Evolutionary conservation across 345 rosid species (phyloP).

Genomic region (Rhizophora mangle): DNA sequence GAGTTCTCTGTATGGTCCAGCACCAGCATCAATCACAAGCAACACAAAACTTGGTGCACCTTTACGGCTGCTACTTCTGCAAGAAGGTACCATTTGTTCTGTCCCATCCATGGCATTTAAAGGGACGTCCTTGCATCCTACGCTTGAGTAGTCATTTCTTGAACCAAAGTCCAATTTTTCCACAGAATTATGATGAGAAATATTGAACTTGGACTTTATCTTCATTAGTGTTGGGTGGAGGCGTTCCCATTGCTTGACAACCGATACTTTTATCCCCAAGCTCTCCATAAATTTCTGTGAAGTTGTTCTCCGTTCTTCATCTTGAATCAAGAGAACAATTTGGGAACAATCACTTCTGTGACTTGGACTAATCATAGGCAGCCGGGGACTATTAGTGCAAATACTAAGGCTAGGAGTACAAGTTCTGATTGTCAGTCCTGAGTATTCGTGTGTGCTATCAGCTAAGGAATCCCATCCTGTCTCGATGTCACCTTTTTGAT

Average conservation of each 20-base stretch:
- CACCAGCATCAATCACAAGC: slow-evolving; percentile 54
- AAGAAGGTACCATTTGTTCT: slow-evolving; percentile 30
- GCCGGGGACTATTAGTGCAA: slow-evolving; percentile 38
- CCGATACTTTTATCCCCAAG: slow-evolving; percentile 48
- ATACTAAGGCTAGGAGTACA: slow-evolving; percentile 26
- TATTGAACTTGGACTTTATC: slow-evolving; percentile 30
- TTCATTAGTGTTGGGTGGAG: slow-evolving; percentile 35
- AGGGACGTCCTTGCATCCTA: slow-evolving; percentile 47
- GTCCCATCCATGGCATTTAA: slow-evolving; percentile 47
- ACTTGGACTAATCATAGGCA: slow-evolving; percentile 34
- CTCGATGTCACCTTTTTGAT: slow-evolving; percentile 26
- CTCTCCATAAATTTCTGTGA: slow-evolving; percentile 49
- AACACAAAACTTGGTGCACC: slow-evolving; percentile 33
- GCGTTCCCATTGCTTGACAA: slow-evolving; percentile 40
- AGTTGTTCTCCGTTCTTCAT: slow-evolving; percentile 48
- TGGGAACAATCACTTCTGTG: slow-evolving; percentile 54
- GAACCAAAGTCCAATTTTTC: slow-evolving; percentile 42
- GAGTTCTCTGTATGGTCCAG: slow-evolving; percentile 45
- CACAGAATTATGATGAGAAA: slow-evolving; percentile 42
- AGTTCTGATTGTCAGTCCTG: slow-evolving; percentile 31
- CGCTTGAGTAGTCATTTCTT: slow-evolving; percentile 31
- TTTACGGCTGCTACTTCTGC: slow-evolving; percentile 13
- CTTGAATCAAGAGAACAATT: slow-evolving; percentile 56
- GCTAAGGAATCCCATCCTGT: slow-evolving; percentile 16
- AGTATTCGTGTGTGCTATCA: slow-evolving; percentile 12